phyloP scores from a whole-genome alignment of 345 rosid genomes.

The Viola odorata region DNA sequence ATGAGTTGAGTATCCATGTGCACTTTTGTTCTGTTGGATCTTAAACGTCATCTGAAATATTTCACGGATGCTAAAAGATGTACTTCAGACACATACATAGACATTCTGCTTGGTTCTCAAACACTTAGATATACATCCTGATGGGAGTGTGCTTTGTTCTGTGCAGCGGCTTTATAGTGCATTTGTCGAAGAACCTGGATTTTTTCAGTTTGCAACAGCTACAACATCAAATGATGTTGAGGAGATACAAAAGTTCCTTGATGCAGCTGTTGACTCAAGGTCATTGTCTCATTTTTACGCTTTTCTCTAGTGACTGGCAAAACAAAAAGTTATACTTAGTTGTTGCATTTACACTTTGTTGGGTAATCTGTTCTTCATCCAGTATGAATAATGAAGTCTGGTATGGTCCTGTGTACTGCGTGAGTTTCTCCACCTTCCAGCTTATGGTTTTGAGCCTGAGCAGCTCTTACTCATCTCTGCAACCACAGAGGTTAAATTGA shows the following conservation, averaged over 20 bases:
- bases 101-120: too few relatives aligned
- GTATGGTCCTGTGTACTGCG: background rate
- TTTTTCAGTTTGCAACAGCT: slow-evolving; percentile 84
- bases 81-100: too few relatives aligned
- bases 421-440: background rate
- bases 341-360: too few relatives aligned
- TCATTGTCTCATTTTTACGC: slow-evolving; percentile 27
- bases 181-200: slow-evolving; percentile 76
- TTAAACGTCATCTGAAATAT: too few relatives aligned
- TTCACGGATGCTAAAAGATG: too few relatives aligned
- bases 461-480: background rate
- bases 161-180: slow-evolving; percentile 66
- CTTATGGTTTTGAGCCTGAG: background rate
- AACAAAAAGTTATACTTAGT: too few relatives aligned
- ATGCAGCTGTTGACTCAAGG: slow-evolving; percentile 84
- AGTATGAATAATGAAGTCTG: background rate
- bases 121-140: too few relatives aligned
- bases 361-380: background rate
- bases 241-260: slow-evolving; percentile 89
- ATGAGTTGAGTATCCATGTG: too few relatives aligned
- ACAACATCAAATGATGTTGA: slow-evolving; percentile 79
- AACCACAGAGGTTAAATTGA: background rate
- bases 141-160: background rate
- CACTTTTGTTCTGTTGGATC: too few relatives aligned
- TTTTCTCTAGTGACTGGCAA: background rate